Evolutionary conservation across 2,329 filamentous ascomycete species (phyloP).

Genomic region (Nemania bipapillata): DNA sequence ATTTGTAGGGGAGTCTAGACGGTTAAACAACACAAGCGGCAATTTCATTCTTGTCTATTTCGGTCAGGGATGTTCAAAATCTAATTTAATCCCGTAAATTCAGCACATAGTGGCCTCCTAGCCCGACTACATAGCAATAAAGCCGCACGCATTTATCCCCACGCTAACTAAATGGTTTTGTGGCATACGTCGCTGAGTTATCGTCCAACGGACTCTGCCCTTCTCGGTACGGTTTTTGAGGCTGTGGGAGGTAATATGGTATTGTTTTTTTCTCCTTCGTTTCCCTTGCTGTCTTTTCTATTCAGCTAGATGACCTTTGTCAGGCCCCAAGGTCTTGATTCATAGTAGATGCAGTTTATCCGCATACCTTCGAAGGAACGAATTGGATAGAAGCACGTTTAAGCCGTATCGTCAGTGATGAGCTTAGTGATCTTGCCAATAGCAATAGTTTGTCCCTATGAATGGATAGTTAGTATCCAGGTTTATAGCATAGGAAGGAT

Average conservation of each 20-base stretch:
- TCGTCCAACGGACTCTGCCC: background rate
- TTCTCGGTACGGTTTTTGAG: background rate
- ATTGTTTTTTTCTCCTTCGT: too few relatives aligned
- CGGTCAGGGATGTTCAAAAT: background rate
- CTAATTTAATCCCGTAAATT: background rate
- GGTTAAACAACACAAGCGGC: background rate
- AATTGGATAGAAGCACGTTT: conserved; percentile 12
- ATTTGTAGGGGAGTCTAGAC: background rate
- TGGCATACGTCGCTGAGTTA: background rate
- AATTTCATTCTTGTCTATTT: background rate
- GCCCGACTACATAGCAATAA: conserved; percentile 1
- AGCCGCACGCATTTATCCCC: background rate
- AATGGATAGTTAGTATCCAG: conserved; percentile 45
- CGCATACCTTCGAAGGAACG: background rate
- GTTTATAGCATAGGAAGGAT: conserved; percentile 34
- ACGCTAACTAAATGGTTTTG: background rate
- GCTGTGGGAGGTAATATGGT: too few relatives aligned
- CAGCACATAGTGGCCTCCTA: background rate
- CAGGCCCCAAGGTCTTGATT: background rate
- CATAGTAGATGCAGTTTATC: background rate
- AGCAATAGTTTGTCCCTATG: conserved; percentile 95
- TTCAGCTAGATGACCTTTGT: too few relatives aligned
- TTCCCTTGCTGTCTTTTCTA: too few relatives aligned
- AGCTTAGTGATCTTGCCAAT: conserved; percentile 99
- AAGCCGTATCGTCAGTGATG: conserved; percentile 57